phyloP scores from a whole-genome alignment of 1,284 basidiomycete genomes.

The Ceratorhiza oryzae-sativae region DNA sequence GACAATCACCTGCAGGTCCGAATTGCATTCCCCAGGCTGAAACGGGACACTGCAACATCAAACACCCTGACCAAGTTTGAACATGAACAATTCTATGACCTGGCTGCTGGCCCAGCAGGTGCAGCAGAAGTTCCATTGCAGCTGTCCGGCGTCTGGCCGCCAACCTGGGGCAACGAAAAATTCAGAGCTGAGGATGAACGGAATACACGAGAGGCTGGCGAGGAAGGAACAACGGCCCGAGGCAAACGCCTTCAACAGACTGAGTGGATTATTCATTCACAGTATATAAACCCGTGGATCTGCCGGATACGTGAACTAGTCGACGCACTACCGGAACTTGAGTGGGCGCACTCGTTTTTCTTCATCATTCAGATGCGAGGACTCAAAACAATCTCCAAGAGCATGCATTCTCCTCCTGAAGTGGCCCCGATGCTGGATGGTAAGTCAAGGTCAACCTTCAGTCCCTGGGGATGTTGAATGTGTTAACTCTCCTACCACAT shows the following conservation, averaged over 20 bases:
- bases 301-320: background rate
- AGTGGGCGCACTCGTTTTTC: conserved; percentile 22
- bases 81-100: background rate
- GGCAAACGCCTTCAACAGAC: conserved; percentile 11
- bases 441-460: background rate
- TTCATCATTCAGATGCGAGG: conserved; percentile 24
- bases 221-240: background rate
- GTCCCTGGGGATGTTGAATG: too few relatives aligned
- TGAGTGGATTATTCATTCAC: conserved; percentile 2
- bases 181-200: background rate
- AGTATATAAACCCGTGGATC: conserved; percentile 5
- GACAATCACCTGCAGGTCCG: background rate
- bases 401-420: conserved; percentile 26
- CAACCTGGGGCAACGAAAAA: background rate
- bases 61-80: background rate
- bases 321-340: background rate
- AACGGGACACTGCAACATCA: too few relatives aligned
- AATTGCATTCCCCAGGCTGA: background rate
- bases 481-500: too few relatives aligned
- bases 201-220: background rate
- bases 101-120: background rate
- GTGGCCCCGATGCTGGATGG: background rate
- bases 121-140: background rate
- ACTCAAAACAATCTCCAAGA: background rate
- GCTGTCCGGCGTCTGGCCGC: background rate